Conservation (phyloP, 148 eudicot species). For the Vaccinium corymbosum region DNA sequence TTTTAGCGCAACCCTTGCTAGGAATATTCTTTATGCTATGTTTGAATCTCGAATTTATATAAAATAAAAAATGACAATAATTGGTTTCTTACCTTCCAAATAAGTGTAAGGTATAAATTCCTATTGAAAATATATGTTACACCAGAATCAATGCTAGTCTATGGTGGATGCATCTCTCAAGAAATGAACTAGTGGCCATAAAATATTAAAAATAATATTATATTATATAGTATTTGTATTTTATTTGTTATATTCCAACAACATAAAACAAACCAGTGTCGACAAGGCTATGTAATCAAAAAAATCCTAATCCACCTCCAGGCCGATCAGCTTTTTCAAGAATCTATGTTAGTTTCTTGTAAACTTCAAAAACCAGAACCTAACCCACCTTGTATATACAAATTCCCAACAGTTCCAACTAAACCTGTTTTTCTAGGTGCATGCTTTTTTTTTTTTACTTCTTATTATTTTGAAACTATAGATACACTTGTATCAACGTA, state of each 20-base stretch:
- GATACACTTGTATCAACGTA: not conserved
- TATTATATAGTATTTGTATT: not conserved
- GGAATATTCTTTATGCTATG: not conserved
- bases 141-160: not conserved
- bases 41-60: not conserved
- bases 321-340: not conserved
- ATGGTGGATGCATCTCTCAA: not conserved
- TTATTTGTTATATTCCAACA: not conserved
- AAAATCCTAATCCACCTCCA: not conserved
- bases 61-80: not conserved
- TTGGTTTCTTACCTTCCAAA: not conserved
- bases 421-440: no score
- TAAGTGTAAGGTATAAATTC: not conserved
- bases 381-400: not conserved
- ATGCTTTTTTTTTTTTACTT: no score
- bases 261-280: not conserved
- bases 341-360: not conserved
- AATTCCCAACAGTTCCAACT: conserved; percentile 1
- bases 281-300: not conserved
- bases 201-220: no score
- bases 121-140: not conserved
- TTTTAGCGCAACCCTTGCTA: not conserved
- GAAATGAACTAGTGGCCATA: not conserved
- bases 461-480: not conserved
- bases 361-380: not conserved